phyloP scores from a whole-genome alignment of 129 eudicot species.

The Flaveria trinervia region DNA sequence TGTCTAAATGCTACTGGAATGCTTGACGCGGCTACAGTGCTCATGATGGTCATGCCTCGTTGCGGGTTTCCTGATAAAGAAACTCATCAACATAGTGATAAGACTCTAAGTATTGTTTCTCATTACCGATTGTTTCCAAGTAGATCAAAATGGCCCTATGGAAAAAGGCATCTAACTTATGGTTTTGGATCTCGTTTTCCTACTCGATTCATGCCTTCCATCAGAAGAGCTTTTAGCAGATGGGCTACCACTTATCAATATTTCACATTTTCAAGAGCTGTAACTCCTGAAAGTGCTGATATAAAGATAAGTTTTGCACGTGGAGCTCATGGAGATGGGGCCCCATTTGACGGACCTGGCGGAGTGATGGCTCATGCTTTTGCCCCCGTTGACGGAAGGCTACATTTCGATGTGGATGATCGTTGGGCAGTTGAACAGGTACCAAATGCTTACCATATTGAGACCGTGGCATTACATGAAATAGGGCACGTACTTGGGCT shows the following conservation, averaged over 20 bases:
- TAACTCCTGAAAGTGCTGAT: constrained; percentile 27
- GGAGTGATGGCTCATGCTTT: constrained; percentile 44
- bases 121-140: constrained; percentile 28
- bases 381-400: constrained; percentile 37
- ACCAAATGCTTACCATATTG: constrained; percentile 31
- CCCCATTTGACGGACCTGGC: constrained; percentile 40
- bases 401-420: constrained; percentile 33
- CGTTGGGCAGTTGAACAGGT: constrained; percentile 19
- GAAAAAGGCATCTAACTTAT: constrained; percentile 30
- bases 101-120: constrained; percentile 9
- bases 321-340: constrained; percentile 37
- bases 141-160: constrained; percentile 33
- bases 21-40: constrained; percentile 28
- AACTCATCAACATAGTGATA: constrained; percentile 7
- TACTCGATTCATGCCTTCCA: constrained; percentile 21
- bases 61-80: constrained; percentile 44
- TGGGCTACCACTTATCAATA: constrained; percentile 28
- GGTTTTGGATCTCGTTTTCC: constrained; percentile 34
- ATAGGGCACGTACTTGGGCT: constrained; percentile 43
- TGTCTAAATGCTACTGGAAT: constrained; percentile 35
- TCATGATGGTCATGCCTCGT: constrained; percentile 34
- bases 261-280: constrained; percentile 37
- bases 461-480: constrained; percentile 38
- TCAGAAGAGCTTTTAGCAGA: constrained; percentile 32
- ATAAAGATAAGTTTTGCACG: constrained; percentile 32